A percentile compares a stretch with the other conserved stretches of the same genome.
These are phyloP conservation scores for Chaetomium globosum DNA, from an alignment of 2,329 filamentous ascomycete species.

Conservation along the genomic window DNA sequence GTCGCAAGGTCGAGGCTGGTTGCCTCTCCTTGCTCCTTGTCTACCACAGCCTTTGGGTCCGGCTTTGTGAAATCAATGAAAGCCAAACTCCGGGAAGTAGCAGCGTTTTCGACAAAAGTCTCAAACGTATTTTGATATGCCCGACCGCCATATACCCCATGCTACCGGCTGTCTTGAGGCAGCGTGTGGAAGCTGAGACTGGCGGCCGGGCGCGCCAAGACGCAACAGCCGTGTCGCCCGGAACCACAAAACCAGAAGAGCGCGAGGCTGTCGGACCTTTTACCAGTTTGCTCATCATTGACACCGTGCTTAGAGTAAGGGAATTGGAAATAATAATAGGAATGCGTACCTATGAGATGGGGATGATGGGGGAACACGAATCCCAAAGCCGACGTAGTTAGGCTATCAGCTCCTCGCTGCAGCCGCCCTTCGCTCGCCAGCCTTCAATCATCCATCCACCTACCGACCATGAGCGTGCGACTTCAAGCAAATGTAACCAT, in stretches of 20 bases:
- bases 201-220: constrained; percentile 35
- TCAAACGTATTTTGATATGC: constrained; percentile 32
- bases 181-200: constrained; percentile 25
- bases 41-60: constrained; percentile 50
- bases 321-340: neutral
- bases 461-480: constrained; percentile 7
- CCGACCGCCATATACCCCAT: constrained; percentile 27
- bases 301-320: constrained; percentile 35
- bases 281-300: constrained; percentile 52
- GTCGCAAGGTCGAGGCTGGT: constrained; percentile 29
- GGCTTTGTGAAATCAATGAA: constrained; percentile 53
- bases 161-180: constrained; percentile 31
- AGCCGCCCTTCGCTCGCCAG: constrained; percentile 11
- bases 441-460: neutral
- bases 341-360: constrained; percentile 25
- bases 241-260: constrained; percentile 46
- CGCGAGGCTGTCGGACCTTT: constrained; percentile 50
- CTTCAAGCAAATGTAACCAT: neutral
- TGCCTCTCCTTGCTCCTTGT: constrained; percentile 29
- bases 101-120: constrained; percentile 36
- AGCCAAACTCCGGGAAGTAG: constrained; percentile 58
- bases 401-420: constrained; percentile 6
- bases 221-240: constrained; percentile 33
- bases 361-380: neutral
- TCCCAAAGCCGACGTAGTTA: neutral